Evolutionary conservation across 176 grass and related monocot genomes (phyloP), one percentile per base, ranked within the genome.

Genomic region (Thinopyrum elongatum): DNA sequence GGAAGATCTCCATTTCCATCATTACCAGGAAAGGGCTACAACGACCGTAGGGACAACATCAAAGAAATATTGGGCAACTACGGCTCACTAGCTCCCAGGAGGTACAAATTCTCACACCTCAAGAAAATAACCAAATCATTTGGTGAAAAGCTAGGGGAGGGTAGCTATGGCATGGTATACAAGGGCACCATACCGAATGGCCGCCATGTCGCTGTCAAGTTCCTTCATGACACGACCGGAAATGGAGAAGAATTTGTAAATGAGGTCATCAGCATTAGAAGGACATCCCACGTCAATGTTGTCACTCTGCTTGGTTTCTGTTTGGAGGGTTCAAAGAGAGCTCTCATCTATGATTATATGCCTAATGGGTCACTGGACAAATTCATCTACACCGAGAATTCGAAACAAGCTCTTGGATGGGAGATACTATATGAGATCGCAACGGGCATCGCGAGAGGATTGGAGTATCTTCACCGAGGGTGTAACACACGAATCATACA

Each of bases 211-310:
- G 88, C 83, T 2, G 78, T 90, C 26, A 90, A 90, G 82, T 55
- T 86, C 74, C 70, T 90, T 58, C 65, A 86, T 25, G 19, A 64
- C 29, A 69, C 78, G 1, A 86, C 35, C 4, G 74, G 88, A 30
- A 82, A 72, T 6, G 77, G 70, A 53, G 83, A 86, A n/a, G 83
- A 90, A 41, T 90, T 90, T 29, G 29, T 90, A 2, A 86, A 90
- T 22, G 78, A 90, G 46, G 88, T 86, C 7, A 36, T 82, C n/a
- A 86, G 88, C 55, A 58, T 58, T 58, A 58, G 55, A 58, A 58
- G 55, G 55, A 58, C 55, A 58, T 22, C 55, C 55, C 70, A 90
- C 78, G 78, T 90, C 16, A 90, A 90, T 79, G 53, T 90, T 41
- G 88, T 90, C 85, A 78, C 55, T 17, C 39, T 74, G 71, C 71